A percentile compares a stretch with the other conserved stretches of the same genome.
Evolutionary conservation across 1,139 yeast genomes (phyloP).

Genomic region (Sugiyamaella neomexicana): DNA sequence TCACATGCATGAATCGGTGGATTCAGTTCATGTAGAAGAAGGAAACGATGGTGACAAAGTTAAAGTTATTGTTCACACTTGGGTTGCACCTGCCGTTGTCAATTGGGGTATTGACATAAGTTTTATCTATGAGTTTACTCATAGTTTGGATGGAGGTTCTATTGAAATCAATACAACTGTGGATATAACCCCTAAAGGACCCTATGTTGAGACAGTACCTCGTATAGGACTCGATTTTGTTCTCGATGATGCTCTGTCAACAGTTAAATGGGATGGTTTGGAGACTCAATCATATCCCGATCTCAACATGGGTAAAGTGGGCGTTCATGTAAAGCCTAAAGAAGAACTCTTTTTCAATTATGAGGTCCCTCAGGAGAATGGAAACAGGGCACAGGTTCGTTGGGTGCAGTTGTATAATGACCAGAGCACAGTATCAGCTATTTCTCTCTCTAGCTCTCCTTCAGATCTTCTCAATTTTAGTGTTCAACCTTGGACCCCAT

Average conservation of each 20-base stretch:
- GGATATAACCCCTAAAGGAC: slow-evolving; percentile 28
- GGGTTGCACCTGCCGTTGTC: slow-evolving; percentile 31
- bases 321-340: slow-evolving; percentile 27
- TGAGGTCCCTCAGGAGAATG: slow-evolving; percentile 45
- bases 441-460: slow-evolving; percentile 1
- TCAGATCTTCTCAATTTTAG: slow-evolving; percentile 25
- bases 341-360: slow-evolving; percentile 34
- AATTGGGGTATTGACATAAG: slow-evolving; percentile 30
- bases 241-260: slow-evolving; percentile 25
- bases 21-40: slow-evolving; percentile 19
- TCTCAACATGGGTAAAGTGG: slow-evolving; percentile 38
- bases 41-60: slow-evolving; percentile 16
- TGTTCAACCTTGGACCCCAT: slow-evolving; percentile 33
- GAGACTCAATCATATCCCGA: slow-evolving; percentile 44
- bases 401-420: slow-evolving; percentile 33
- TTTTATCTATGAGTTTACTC: slow-evolving; percentile 20
- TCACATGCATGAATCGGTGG: slow-evolving; percentile 24
- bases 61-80: slow-evolving; percentile 23
- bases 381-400: slow-evolving; percentile 40
- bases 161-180: slow-evolving; percentile 19
- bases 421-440: slow-evolving; percentile 2
- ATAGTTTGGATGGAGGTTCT: neutral
- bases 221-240: slow-evolving; percentile 36
- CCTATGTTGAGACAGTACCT: slow-evolving; percentile 29
- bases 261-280: slow-evolving; percentile 42